A percentile compares a stretch with the other conserved stretches of the same genome.
Conservation (phyloP, 176 grass and related monocot genomes). For the Dactylis glomerata region DNA sequence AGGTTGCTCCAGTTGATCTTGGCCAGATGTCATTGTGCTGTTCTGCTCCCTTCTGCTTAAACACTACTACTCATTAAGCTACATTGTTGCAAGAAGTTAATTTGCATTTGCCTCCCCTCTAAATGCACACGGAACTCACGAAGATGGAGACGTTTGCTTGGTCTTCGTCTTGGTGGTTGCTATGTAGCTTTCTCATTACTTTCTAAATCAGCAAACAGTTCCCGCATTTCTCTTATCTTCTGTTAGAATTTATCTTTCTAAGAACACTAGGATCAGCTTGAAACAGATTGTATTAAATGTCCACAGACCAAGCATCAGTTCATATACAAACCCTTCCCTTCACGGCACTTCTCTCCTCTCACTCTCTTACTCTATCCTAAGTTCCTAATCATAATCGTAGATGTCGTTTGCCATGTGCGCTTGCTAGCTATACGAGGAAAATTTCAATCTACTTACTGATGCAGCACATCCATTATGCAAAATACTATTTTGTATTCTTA, state of each 20-base stretch:
- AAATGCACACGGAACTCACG: background rate
- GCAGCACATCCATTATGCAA: background rate
- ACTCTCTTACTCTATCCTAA: background rate
- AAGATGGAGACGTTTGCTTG: background rate
- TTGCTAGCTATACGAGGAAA: background rate
- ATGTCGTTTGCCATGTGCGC: background rate
- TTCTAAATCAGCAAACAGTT: background rate
- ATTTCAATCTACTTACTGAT: background rate
- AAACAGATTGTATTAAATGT: background rate
- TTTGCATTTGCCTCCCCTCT: background rate
- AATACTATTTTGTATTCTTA: background rate
- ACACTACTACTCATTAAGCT: background rate
- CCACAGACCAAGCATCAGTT: background rate
- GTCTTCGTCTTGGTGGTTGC: slow-evolving; percentile 20
- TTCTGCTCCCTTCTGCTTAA: background rate
- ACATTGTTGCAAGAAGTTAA: background rate
- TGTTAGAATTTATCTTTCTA: background rate
- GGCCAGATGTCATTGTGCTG: slow-evolving; percentile 15
- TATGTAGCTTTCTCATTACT: slow-evolving; percentile 32
- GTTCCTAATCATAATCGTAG: background rate
- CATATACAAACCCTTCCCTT: background rate
- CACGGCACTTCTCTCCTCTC: background rate
- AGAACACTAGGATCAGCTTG: background rate
- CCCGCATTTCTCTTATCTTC: background rate
- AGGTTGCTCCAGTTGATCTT: slow-evolving; percentile 1